Evolutionary conservation across 1,284 basidiomycete species (phyloP).

Genomic region (Tilletia walkeri): DNA sequence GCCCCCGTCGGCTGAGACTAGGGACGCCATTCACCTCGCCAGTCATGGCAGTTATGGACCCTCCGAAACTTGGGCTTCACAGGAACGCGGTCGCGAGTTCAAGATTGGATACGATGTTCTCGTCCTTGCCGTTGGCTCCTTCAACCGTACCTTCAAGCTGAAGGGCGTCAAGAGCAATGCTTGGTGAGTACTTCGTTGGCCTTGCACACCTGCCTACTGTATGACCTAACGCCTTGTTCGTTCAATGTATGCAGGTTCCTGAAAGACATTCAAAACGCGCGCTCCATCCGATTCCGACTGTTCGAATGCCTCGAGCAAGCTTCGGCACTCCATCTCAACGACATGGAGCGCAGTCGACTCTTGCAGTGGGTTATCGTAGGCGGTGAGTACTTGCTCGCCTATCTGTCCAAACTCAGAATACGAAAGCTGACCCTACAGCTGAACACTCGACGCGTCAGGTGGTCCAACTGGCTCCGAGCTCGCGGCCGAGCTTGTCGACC

Average conservation of each 20-base stretch:
- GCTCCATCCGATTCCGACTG: constrained; percentile 73
- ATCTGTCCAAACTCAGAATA: too few relatives aligned
- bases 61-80: constrained; percentile 24
- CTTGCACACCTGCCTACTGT: not conserved
- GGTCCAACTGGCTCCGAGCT: constrained; percentile 40
- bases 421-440: too few relatives aligned
- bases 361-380: constrained; percentile 17
- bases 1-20: too few relatives aligned
- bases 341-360: constrained; percentile 22
- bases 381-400: not conserved
- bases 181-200: not conserved
- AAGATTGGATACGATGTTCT: constrained; percentile 65
- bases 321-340: constrained; percentile 58
- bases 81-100: constrained; percentile 23
- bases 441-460: constrained; percentile 18
- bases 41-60: constrained; percentile 14
- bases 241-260: constrained; percentile 55
- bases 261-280: constrained; percentile 77
- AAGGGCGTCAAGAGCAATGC: constrained; percentile 54
- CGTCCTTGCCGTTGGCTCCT: constrained; percentile 78
- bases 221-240: not conserved
- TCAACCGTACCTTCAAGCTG: constrained; percentile 70
- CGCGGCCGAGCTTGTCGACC: constrained; percentile 75
- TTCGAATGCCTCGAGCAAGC: constrained; percentile 79
- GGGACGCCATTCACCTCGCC: not conserved